Evolutionary conservation across 495 filamentous ascomycete species (phyloP).

Genomic region (Cenococcum geophilum): DNA sequence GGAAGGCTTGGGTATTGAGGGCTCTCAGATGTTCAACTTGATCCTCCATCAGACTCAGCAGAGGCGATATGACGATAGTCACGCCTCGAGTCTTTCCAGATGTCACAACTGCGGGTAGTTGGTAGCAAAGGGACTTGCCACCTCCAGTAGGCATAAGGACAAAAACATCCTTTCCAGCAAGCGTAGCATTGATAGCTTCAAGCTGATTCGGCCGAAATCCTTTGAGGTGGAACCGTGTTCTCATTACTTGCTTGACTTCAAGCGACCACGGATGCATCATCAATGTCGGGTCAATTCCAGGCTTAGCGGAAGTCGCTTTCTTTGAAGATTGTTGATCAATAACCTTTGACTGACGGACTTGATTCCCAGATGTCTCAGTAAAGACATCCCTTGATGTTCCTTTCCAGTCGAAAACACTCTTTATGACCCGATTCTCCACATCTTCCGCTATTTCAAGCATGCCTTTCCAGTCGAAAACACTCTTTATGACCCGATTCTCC

Average conservation of each 20-base stretch:
- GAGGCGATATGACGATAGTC: constrained; percentile 88
- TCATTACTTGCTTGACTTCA: constrained; percentile 72
- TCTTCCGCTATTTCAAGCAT: constrained; percentile 45
- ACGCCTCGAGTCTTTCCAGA: constrained; percentile 77
- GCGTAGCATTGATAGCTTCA: constrained; percentile 89
- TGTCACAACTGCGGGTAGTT: constrained; percentile 79
- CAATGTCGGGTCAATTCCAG: constrained; percentile 23
- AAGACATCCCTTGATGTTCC: constrained; percentile 44
- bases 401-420: constrained; percentile 28
- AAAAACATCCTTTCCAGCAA: constrained; percentile 81
- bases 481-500: constrained; percentile 43
- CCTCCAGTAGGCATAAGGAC: constrained; percentile 97
- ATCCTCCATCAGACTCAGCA: constrained; percentile 94
- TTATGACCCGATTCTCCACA: constrained; percentile 46
- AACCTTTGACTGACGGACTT: not conserved
- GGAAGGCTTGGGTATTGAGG: constrained; percentile 69
- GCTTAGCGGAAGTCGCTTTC: constrained; percentile 25
- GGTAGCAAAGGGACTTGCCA: constrained; percentile 95
- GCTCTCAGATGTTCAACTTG: constrained; percentile 74
- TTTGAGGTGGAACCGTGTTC: constrained; percentile 71
- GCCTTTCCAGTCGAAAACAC: constrained; percentile 30
- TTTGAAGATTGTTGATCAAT: constrained; percentile 17
- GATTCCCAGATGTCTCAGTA: constrained; percentile 50
- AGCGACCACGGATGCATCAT: constrained; percentile 68
- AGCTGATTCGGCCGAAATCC: constrained; percentile 90